A percentile compares a stretch with the other conserved stretches of the same genome.
phyloP scores from a whole-genome alignment of 164 flowering plant species.

The Buxus sempervirens region DNA sequence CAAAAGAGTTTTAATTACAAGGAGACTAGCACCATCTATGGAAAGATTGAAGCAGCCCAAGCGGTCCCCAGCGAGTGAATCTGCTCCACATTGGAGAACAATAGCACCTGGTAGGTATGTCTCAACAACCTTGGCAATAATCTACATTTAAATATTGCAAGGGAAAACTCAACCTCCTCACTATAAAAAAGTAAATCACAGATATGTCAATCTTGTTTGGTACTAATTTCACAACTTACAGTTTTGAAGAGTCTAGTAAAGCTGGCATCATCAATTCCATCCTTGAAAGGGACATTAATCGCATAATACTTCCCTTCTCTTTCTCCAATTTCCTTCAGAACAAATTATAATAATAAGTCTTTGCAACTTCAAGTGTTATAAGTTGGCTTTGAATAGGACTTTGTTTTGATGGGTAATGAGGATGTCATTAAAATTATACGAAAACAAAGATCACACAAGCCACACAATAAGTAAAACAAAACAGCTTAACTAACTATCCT shows the following conservation, averaged over 20 bases:
- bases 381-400: conserved; percentile 1
- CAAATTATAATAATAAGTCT: conserved; percentile 12
- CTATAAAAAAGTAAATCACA: conserved; percentile 5
- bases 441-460: too few relatives aligned
- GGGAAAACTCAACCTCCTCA: conserved; percentile 11
- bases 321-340: conserved; percentile 87
- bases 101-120: conserved; percentile 85
- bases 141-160: conserved; percentile 36
- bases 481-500: too few relatives aligned
- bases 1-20: conserved; percentile 33
- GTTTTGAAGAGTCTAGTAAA: conserved; percentile 87
- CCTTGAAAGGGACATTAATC: conserved; percentile 93
- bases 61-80: conserved; percentile 97
- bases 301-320: conserved; percentile 95
- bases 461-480: too few relatives aligned
- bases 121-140: conserved; percentile 93
- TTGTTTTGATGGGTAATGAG: too few relatives aligned
- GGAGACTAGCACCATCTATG: conserved; percentile 82
- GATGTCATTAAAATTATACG: too few relatives aligned
- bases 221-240: conserved; percentile 42
- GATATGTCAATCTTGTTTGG: not conserved
- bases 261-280: conserved; percentile 93
- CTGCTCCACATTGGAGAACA: conserved; percentile 99
- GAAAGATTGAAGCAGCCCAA: conserved; percentile 99
- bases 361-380: not conserved